Percentiles rank a stretch among this genome's conserved stretches.
Conservation (phyloP, 495 filamentous ascomycete species). For the Neurospora sp. region DNA sequence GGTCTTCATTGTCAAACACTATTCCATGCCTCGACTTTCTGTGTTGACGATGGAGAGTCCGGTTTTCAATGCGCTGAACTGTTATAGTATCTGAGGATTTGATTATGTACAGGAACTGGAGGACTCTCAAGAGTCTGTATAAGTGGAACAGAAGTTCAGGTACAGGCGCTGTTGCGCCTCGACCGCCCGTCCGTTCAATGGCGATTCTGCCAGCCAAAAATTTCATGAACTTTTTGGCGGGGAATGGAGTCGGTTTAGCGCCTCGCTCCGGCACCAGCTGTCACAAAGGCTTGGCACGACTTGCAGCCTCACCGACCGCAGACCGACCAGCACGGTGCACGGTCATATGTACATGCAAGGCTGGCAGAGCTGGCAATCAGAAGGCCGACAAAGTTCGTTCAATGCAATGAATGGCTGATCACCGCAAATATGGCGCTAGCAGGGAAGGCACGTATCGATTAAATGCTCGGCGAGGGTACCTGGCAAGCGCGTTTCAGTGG, state of each 20-base stretch:
- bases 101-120: not conserved
- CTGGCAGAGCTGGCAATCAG: not conserved
- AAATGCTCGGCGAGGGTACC: constrained; percentile 8
- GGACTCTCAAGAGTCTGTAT: not conserved
- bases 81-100: not conserved
- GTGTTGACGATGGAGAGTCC: not conserved
- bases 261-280: constrained; percentile 6
- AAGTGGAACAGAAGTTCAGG: not conserved
- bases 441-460: constrained; percentile 1
- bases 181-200: not conserved
- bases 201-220: constrained; percentile 7
- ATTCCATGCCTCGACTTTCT: constrained; percentile 6
- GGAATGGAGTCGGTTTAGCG: constrained; percentile 20
- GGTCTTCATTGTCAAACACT: constrained; percentile 69
- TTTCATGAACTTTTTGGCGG: constrained; percentile 23
- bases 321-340: not conserved
- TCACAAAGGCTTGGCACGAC: not conserved
- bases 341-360: not conserved
- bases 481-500: constrained; percentile 5
- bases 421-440: not conserved
- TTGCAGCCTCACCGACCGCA: not conserved
- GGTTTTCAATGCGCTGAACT: not conserved
- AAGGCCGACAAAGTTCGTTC: not conserved
- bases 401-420: not conserved
- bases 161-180: not conserved